Conservation (phyloP, 768 basidiomycete genomes). For the Tricholoma matsutake region DNA sequence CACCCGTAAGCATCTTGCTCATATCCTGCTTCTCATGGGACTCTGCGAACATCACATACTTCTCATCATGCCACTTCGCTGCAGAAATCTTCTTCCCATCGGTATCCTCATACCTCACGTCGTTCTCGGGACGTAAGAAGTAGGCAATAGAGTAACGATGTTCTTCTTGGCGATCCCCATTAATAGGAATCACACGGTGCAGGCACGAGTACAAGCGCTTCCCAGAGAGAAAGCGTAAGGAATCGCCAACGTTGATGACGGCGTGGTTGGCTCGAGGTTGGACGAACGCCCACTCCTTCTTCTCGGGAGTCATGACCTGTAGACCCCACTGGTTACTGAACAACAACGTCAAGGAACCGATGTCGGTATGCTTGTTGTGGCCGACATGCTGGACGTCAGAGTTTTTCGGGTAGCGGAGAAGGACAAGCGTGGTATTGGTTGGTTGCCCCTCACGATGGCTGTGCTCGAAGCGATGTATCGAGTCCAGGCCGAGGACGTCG, state of each 20-base stretch:
- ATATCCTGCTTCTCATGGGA: background rate
- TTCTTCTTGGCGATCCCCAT: background rate
- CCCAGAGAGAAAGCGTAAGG: background rate
- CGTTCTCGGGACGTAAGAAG: background rate
- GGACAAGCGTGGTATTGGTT: background rate
- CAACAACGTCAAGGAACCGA: background rate
- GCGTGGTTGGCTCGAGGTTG: background rate
- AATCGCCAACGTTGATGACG: background rate
- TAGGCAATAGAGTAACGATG: background rate
- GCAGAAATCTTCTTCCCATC: background rate
- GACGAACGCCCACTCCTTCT: background rate
- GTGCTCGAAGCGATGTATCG: background rate
- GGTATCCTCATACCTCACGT: background rate
- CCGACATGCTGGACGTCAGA: background rate
- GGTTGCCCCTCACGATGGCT: background rate
- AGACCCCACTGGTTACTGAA: background rate
- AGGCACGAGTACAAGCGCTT: background rate
- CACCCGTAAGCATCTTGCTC: background rate
- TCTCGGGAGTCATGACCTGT: background rate
- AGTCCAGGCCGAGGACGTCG: background rate
- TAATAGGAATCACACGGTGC: background rate
- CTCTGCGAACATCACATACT: background rate
- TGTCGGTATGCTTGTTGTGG: conserved; percentile 3
- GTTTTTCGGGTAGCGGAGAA: background rate
- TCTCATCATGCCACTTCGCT: background rate